Base-by-base conservation (phyloP, 805 yeast genomes). In the Hyphopichia homilentoma region DNA sequence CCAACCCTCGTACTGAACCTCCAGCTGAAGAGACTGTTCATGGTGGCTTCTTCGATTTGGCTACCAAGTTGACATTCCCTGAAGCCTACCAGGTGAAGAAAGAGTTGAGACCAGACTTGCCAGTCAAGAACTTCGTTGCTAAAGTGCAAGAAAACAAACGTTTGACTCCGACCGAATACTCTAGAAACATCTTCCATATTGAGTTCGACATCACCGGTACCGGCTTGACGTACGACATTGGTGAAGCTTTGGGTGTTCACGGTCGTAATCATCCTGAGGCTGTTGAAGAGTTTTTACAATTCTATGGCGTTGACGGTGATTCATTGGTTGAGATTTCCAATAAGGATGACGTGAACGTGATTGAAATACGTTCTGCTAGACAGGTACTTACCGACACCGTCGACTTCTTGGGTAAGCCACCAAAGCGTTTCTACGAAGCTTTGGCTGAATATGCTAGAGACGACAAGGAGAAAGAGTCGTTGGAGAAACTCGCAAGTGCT, bases 211-310 rank as follows among this genome's bases (percentile, higher is more conserved):
- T 81, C 53, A 62, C 88, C 28, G 95, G 94, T 33, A 88, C 97
- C 22, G 96, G 95, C 16, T 70, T 90, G 54, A 85, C 78, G 30
- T 90, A 90, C 57, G 93, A 81, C 43, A 87, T 90, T 53, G 97
- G 97, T 57, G 97, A 90, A 70, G 96, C 97, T 14, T 75, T 90
- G 39, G 97, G 97, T 52, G 77, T 90, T 39, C 97, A 90, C 51
- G 96, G 95, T 30, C 80, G 90, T 53, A 90, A 90, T 66, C 73
- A 78, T 47, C 56, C 70, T 25, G 72, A 64, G 12, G 73, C 67
- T 23, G 96, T 89, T 33, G 74, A 68, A 27, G 70, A 72, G 43
- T 90, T 90, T 61, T 71, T 90, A 46, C 48, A 67, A 14, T 71
- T 67, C 52, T 90, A 88, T 53, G 88, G 85, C 3, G 66, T 88